Percentiles rank a stretch among this genome's conserved stretches.
Conservation (phyloP, 2,329 filamentous ascomycete species). For the Golovinomyces cichoracearum region DNA sequence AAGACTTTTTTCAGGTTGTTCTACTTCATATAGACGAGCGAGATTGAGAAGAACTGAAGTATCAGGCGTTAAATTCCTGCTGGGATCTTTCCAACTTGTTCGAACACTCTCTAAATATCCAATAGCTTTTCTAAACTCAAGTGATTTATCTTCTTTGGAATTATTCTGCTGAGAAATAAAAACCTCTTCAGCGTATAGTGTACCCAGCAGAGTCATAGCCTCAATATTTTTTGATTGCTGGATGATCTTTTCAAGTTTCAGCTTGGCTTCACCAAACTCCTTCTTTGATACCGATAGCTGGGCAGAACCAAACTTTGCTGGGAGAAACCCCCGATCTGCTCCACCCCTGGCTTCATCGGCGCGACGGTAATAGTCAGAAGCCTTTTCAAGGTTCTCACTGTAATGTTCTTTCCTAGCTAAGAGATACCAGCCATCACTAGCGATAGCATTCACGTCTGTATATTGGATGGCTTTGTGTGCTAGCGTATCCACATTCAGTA, state of each 20-base stretch:
- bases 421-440: slow-evolving; percentile 92
- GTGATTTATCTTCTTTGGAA: slow-evolving; percentile 62
- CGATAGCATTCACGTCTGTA: slow-evolving; percentile 87
- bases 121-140: slow-evolving; percentile 67
- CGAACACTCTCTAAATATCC: slow-evolving; percentile 62
- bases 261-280: slow-evolving; percentile 75
- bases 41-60: slow-evolving; percentile 75
- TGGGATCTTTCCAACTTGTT: slow-evolving; percentile 73
- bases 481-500: slow-evolving; percentile 58
- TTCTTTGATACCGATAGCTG: slow-evolving; percentile 67
- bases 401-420: slow-evolving; percentile 80
- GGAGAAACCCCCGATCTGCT: slow-evolving; percentile 69
- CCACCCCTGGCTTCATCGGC: slow-evolving; percentile 82
- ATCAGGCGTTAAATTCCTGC: slow-evolving; percentile 58
- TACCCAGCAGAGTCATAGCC: slow-evolving; percentile 75
- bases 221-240: slow-evolving; percentile 64
- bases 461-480: slow-evolving; percentile 84
- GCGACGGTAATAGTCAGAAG: slow-evolving; percentile 64
- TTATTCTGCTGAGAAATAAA: slow-evolving; percentile 50
- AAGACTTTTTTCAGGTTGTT: slow-evolving; percentile 68
- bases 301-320: slow-evolving; percentile 80
- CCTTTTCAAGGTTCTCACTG: slow-evolving; percentile 44
- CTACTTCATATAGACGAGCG: slow-evolving; percentile 66
- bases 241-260: slow-evolving; percentile 79
- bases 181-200: slow-evolving; percentile 80